Evolutionary conservation across 2,329 filamentous ascomycete species (phyloP), one percentile per base, ranked within the genome.

Genomic region (Diaporthe australafricana): DNA sequence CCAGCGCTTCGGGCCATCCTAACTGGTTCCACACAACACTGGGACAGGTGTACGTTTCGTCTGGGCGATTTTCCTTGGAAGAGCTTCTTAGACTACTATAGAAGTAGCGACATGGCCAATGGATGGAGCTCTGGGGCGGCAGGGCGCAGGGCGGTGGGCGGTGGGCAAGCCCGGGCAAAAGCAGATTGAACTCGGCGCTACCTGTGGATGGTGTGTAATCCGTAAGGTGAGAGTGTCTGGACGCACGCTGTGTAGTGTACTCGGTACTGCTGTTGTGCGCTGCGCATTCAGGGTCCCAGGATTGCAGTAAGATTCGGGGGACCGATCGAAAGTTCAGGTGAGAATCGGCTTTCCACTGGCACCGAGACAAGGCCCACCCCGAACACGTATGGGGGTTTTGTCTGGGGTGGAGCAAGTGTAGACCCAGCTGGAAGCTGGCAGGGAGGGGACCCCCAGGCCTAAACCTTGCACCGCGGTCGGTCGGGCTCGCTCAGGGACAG

Each of bases 301-400:
- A 63, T 63, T 48, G 60, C 42, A 63, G 42, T 48, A 63, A 63
- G 60, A 63, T 63, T 63, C 42, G 42, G 60, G 30, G 30, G 60
- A 48, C 42, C 45, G 60, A 63, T 63, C 60, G 60, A 48, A 25
- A 63, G 60, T 63, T 63, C 60, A 63, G 60, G 60, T 63, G 60
- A 63, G 60, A 42, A 63, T 63, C 60, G 60, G 60, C 60, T 48
- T 63, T 63, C 60, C 60, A 42, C 60, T 48, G 42, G 27, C 42
- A 42, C 60, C 60, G 60, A 63, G 60, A 63, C 42, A 63, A 42
- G 60, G 60, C 60, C 42, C 60, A 63, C 60, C 42, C 60, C 42
- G 60, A 48, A 25, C 60, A 63, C 60, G 60, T 63, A 42, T 48
- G 60, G 60, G 60, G 27, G 42, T 20, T 27, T 63, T 16, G 60